Evolutionary conservation across 2,329 filamentous ascomycete species (phyloP).

Genomic region (Fonsecaea erecta): DNA sequence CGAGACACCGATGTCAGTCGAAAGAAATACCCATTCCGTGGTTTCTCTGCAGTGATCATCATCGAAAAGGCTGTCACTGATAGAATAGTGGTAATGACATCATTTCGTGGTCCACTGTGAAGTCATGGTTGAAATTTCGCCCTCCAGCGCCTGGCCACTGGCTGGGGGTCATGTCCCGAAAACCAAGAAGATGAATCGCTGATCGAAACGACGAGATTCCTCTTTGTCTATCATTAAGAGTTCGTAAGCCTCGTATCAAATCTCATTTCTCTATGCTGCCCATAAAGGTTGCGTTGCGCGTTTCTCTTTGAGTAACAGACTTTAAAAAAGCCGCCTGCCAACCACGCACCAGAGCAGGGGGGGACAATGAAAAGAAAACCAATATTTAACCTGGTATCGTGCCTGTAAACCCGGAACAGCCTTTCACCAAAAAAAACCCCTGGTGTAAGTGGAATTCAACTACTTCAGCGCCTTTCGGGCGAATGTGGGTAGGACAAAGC

Average conservation of each 20-base stretch:
- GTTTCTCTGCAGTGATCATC: not conserved
- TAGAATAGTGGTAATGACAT: slow-evolving; percentile 10
- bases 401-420: slow-evolving; percentile 7
- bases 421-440: not conserved
- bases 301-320: not conserved
- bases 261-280: slow-evolving; percentile 1
- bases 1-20: not conserved
- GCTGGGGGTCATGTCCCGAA: not conserved
- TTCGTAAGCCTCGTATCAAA: slow-evolving; percentile 4
- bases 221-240: slow-evolving; percentile 13
- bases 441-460: not conserved
- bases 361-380: not conserved
- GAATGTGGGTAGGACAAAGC: slow-evolving; percentile 92
- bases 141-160: not conserved
- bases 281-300: not conserved
- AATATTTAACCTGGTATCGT: slow-evolving; percentile 29
- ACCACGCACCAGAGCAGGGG: not conserved
- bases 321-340: not conserved
- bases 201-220: not conserved
- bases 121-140: slow-evolving; percentile 9
- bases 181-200: not conserved
- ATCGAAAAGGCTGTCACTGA: not conserved
- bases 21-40: not conserved
- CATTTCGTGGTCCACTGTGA: slow-evolving; percentile 15
- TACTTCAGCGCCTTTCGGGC: slow-evolving; percentile 72